Base-by-base conservation (phyloP, 306 rosid species). In the Begonia loranthoides region DNA sequence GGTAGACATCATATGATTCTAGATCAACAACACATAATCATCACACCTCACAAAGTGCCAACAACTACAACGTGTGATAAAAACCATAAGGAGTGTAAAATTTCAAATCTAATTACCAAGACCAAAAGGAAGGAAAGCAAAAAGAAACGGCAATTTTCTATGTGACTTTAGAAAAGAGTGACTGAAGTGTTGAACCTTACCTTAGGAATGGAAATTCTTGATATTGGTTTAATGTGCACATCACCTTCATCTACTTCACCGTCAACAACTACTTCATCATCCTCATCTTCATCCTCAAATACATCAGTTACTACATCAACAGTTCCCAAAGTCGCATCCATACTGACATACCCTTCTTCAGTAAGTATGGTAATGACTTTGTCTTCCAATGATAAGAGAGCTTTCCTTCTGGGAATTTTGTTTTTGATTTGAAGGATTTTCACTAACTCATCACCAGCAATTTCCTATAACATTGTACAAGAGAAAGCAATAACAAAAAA, bases 161-260 rank as follows among this genome's bases (percentile, higher is more conserved):
- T 28, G 36, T 28, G 5, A 2, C 1, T 8, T 7, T 28, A 28
- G 6, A 28, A 7, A 28, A 28, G 9, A 28, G 40, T 11, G 34
- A 51, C 49, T 16, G 53, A 44, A 54, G 49, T 53, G 52, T 16
- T 39, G 67, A 58, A 15, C 16, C 22, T 52, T 86, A 90, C 99
- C 74, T 75, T 58, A 17, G 58, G 94, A 13, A 74, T 74, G 36
- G 77, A 66, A 65, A 69, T 86, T 52, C 79, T 75, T 57, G 65
- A 48, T 40, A 79, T 76, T 45, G 94, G 95, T 79, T 78, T 90
- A 70, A 90, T 90, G 74, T 90, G 99, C 65, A 90, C 71, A 74
- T 90, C 99, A 24, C 99, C 99, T 80, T 90, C 99, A 34, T 90
- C 99, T 48, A 90, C 87, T 73, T 90, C 95, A 68, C 99, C 99